Evolutionary conservation across 1,284 basidiomycete species (phyloP), one percentile per base, ranked within the genome.

Genomic region (Taiwanofungus camphoratus): DNA sequence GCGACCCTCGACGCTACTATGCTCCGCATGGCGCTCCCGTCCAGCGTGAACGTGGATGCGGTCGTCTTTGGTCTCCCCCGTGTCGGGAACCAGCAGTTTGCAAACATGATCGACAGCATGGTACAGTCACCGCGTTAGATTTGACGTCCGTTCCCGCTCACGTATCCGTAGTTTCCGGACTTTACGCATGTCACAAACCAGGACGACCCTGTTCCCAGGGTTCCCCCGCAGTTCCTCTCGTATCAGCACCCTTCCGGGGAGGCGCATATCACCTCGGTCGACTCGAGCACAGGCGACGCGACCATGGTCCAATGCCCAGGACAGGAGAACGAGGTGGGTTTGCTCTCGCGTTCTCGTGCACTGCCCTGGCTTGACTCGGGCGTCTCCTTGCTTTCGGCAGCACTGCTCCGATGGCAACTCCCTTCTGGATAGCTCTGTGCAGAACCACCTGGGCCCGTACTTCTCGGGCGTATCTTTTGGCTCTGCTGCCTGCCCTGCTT

Each of bases 61-160:
- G 62, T 64, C 12, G 63, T 70, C 19, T 74, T 73, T 46, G 72
- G 69, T 4, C 59, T 69, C 12, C 72, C 72, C 3, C 60, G 73
- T 12, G 46, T 56, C 8, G 71, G 72, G 0, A 71, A 75, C 56
- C 52, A 67, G 49, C 64, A 52, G 8, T 74, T 65, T 57, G 72
- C 73, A 1, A 55, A 73, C 48, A 65, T 71, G 46, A 59, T 74
- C 32, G 69, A 72, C 51, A 52, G 20, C 21, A 16, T 45, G 37
- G 36, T 51, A 24, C 27, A n/a, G 41, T 38, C 53, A 65, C 43
- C 56, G 60, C 8, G 38, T 50, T 27, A 44, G 48, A 22, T 57
- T 59, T 43, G 44, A 15, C 4, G n/a, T 2, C 23, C n/a, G 4
- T 26, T 2, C 21, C n/a, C 11, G 9, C 21, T n/a, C 4, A 16